phyloP scores from a whole-genome alignment of 2,329 filamentous ascomycete genomes.

The Penicillium sp. region DNA sequence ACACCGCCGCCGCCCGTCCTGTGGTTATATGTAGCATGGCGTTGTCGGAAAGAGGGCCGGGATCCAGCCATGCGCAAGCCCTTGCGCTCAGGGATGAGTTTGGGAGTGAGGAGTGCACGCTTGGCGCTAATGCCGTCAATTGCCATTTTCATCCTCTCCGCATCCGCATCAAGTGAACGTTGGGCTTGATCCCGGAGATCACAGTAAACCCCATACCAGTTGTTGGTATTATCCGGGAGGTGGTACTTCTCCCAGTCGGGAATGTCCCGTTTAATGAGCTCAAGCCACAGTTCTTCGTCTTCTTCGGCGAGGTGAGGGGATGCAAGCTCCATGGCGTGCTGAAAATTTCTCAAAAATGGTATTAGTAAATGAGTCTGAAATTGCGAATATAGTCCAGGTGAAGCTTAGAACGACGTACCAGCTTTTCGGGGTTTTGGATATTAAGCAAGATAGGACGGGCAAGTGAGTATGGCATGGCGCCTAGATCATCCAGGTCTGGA shows the following conservation, averaged over 20 bases:
- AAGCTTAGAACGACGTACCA: conserved; percentile 48
- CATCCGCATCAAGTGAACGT: conserved; percentile 56
- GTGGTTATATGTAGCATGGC: conserved; percentile 31
- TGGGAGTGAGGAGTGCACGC: conserved; percentile 56
- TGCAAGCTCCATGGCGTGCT: conserved; percentile 64
- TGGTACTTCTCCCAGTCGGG: conserved; percentile 64
- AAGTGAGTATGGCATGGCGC: conserved; percentile 65
- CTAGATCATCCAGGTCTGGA: conserved; percentile 64
- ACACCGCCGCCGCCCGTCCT: conserved; percentile 34
- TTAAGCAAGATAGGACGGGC: conserved; percentile 67
- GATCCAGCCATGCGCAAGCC: conserved; percentile 26
- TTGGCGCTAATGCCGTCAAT: conserved; percentile 58
- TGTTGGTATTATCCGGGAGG: conserved; percentile 62
- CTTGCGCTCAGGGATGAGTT: conserved; percentile 46
- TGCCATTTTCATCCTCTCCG: conserved; percentile 56
- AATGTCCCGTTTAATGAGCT: conserved; percentile 76
- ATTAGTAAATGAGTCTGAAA: conserved; percentile 2
- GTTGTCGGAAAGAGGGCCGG: conserved; percentile 29
- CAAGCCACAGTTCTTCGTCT: conserved; percentile 71
- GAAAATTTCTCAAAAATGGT: not conserved
- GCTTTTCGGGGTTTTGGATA: conserved; percentile 69
- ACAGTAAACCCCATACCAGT: conserved; percentile 76
- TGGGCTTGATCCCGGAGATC: conserved; percentile 62
- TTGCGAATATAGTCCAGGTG: not conserved
- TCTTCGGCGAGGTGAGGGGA: conserved; percentile 73